Evolutionary conservation across 2,329 filamentous ascomycete species (phyloP).

Genomic region (Xylaria sp.): DNA sequence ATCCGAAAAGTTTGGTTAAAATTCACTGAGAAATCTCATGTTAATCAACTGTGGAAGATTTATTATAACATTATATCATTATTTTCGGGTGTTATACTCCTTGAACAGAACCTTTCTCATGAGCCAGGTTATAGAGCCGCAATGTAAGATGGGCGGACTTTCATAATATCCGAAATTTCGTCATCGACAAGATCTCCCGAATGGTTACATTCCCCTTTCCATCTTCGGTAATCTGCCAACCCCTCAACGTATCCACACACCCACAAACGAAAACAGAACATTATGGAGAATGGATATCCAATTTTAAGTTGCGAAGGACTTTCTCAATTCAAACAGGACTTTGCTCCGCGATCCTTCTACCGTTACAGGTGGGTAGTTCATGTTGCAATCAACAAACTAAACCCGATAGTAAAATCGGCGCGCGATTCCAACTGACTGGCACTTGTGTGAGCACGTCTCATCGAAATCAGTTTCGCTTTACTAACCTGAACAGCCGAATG

Average conservation of each 20-base stretch:
- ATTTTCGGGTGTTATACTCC: background rate
- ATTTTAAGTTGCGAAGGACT: background rate
- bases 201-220: background rate
- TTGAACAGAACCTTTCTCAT: too few species aligned
- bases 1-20: background rate
- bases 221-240: background rate
- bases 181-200: background rate
- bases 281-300: background rate
- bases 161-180: background rate
- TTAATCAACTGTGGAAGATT: background rate
- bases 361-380: background rate
- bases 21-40: background rate
- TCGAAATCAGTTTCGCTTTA: background rate
- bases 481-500: conserved; percentile 15
- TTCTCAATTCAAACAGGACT: background rate
- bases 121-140: background rate
- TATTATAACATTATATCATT: background rate
- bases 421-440: conserved; percentile 1
- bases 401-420: background rate
- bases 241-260: background rate
- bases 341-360: background rate
- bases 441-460: conserved; percentile 2
- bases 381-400: background rate
- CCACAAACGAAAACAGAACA: background rate
- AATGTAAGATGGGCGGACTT: background rate